Conservation (phyloP, 495 filamentous ascomycete species). For the Thermochaetoides thermophila region DNA sequence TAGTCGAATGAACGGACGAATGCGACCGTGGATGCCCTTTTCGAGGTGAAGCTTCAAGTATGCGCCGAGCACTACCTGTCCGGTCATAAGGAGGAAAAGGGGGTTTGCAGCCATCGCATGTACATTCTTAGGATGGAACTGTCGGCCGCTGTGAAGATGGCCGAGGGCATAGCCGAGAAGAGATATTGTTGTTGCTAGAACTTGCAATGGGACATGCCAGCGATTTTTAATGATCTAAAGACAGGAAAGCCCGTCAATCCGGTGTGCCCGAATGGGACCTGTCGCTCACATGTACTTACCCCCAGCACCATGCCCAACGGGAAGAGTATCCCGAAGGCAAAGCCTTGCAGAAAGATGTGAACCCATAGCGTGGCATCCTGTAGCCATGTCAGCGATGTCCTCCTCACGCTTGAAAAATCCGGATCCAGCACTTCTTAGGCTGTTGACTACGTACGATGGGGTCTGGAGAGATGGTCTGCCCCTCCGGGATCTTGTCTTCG, state of each 20-base stretch:
- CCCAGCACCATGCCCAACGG: constrained; percentile 93
- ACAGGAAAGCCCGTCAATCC: constrained; percentile 1
- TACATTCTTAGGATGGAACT: constrained; percentile 63
- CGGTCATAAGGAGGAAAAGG: constrained; percentile 62
- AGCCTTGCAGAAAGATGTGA: constrained; percentile 80
- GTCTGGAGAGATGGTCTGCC: constrained; percentile 58
- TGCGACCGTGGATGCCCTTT: constrained; percentile 62
- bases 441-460: constrained; percentile 55
- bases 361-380: constrained; percentile 81
- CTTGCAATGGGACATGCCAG: constrained; percentile 89
- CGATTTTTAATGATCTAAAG: constrained; percentile 72
- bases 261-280: neutral
- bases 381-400: neutral
- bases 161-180: constrained; percentile 81
- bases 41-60: constrained; percentile 85
- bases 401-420: constrained; percentile 2
- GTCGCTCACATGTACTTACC: constrained; percentile 44
- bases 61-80: constrained; percentile 65
- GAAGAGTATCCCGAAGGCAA: constrained; percentile 82
- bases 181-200: constrained; percentile 56
- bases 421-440: too few species aligned
- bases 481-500: constrained; percentile 59
- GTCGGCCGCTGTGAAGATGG: constrained; percentile 74
- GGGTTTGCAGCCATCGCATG: constrained; percentile 68
- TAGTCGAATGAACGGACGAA: constrained; percentile 55